phyloP scores from a whole-genome alignment of 345 rosid genomes.

The Eucalyptus brandiana region DNA sequence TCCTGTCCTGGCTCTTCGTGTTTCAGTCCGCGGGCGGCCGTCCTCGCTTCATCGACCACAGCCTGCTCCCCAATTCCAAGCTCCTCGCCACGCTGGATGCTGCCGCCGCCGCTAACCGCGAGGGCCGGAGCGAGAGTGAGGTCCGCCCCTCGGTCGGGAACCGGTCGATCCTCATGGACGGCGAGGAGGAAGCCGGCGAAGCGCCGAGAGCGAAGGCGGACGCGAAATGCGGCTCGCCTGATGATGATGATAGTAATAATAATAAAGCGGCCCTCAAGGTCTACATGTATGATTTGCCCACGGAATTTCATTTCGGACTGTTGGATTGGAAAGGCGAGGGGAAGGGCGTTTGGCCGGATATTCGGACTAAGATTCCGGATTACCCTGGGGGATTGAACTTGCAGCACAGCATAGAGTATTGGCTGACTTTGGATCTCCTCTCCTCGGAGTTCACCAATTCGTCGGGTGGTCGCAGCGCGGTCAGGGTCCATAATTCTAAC shows the following conservation, averaged over 20 bases:
- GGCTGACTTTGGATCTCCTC: constrained; percentile 87
- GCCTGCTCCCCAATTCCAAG: constrained; percentile 13
- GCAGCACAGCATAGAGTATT: constrained; percentile 94
- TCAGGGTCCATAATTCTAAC: constrained; percentile 68
- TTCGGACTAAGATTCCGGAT: constrained; percentile 31
- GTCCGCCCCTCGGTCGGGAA: constrained; percentile 6
- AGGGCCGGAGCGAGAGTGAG: not conserved
- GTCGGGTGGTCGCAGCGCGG: constrained; percentile 35
- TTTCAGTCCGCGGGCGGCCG: constrained; percentile 35
- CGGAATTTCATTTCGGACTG: constrained; percentile 83
- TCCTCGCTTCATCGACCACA: constrained; percentile 17
- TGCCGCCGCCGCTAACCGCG: not conserved
- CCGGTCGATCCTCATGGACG: constrained; percentile 11
- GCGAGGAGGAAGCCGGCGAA: constrained; percentile 4
- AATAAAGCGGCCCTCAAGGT: constrained; percentile 32
- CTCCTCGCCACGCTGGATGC: constrained; percentile 7
- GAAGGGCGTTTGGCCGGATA: constrained; percentile 69
- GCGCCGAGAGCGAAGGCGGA: not conserved
- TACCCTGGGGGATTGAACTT: constrained; percentile 92
- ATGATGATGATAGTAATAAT: not conserved
- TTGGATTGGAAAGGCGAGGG: constrained; percentile 60
- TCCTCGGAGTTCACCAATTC: constrained; percentile 47
- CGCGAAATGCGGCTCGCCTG: not conserved
- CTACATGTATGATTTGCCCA: constrained; percentile 81
- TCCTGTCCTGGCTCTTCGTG: constrained; percentile 67